Evolutionary conservation across 2,329 filamentous ascomycete species (phyloP).

Genomic region (Colletotrichum cereale): DNA sequence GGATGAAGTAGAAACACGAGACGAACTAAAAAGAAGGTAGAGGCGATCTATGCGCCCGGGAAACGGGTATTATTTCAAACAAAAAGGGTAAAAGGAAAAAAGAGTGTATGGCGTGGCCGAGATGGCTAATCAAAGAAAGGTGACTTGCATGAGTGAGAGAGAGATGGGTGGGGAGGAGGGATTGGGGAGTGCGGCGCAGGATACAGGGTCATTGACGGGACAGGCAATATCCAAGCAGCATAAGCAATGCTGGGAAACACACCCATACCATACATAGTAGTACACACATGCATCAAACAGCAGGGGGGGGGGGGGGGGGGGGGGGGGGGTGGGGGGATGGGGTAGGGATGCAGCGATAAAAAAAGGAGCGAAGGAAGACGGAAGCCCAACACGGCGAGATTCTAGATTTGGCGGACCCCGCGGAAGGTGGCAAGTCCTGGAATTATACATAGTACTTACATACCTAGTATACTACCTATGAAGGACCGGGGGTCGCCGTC

Average conservation of each 20-base stretch:
- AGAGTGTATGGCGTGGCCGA: conserved; percentile 28
- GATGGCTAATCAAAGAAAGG: conserved; percentile 12
- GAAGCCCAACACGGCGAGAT: conserved; percentile 28
- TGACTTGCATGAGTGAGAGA: conserved; percentile 30
- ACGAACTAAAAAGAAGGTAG: conserved; percentile 37
- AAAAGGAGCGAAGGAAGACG: background rate
- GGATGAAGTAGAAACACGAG: conserved; percentile 30
- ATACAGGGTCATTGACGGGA: background rate
- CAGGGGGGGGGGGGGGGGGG: background rate
- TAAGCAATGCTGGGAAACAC: background rate
- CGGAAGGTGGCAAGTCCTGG: conserved; percentile 34
- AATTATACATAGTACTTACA: conserved; percentile 30
- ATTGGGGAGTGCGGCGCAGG: conserved; percentile 31
- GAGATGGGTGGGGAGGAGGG: conserved; percentile 30
- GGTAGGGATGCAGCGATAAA: background rate
- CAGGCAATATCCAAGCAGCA: conserved; percentile 3
- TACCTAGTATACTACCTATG: too few relatives aligned
- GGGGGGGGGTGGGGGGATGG: background rate
- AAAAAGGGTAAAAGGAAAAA: conserved; percentile 32
- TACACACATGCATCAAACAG: background rate
- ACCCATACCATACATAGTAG: background rate
- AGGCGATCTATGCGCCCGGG: conserved; percentile 22
- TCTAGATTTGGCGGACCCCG: conserved; percentile 34
- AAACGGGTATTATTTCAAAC: too few relatives aligned
- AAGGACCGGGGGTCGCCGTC: conserved; percentile 25